A percentile compares a stretch with the other conserved stretches of the same genome.
Evolutionary conservation across 495 filamentous ascomycete genomes (phyloP).

Genomic region (Penicillium odoratum): DNA sequence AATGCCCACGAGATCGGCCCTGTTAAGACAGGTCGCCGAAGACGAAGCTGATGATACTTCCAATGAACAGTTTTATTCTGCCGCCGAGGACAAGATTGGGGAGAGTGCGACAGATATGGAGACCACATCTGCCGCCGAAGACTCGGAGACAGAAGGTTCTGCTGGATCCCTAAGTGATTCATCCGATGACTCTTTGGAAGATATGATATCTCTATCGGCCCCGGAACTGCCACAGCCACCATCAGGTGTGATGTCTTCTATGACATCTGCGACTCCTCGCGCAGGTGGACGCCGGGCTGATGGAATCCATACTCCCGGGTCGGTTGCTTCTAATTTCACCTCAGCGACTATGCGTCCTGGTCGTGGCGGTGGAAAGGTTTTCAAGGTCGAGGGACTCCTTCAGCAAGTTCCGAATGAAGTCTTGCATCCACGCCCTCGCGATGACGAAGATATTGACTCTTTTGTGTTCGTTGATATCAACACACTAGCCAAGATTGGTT

Average conservation of each 20-base stretch:
- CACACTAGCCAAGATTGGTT: conserved; percentile 81
- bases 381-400: conserved; percentile 77
- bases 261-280: conserved; percentile 70
- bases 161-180: conserved; percentile 57
- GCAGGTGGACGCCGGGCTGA: conserved; percentile 61
- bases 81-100: conserved; percentile 67
- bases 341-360: conserved; percentile 71
- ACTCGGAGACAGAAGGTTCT: conserved; percentile 53
- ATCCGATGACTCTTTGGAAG: conserved; percentile 77
- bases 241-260: conserved; percentile 67
- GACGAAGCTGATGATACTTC: conserved; percentile 76
- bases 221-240: conserved; percentile 71
- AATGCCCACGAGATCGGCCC: conserved; percentile 19
- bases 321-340: conserved; percentile 82
- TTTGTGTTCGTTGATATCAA: conserved; percentile 86
- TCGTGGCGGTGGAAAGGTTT: conserved; percentile 57
- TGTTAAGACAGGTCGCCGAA: conserved; percentile 62
- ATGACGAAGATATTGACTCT: conserved; percentile 85
- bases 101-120: conserved; percentile 62
- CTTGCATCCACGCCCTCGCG: conserved; percentile 77
- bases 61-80: conserved; percentile 87
- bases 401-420: conserved; percentile 71
- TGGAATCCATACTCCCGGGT: conserved; percentile 74
- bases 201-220: conserved; percentile 79
- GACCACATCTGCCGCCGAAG: conserved; percentile 51